Conservation (phyloP, 2,329 filamentous ascomycete genomes). For the Fusarium sp. region DNA sequence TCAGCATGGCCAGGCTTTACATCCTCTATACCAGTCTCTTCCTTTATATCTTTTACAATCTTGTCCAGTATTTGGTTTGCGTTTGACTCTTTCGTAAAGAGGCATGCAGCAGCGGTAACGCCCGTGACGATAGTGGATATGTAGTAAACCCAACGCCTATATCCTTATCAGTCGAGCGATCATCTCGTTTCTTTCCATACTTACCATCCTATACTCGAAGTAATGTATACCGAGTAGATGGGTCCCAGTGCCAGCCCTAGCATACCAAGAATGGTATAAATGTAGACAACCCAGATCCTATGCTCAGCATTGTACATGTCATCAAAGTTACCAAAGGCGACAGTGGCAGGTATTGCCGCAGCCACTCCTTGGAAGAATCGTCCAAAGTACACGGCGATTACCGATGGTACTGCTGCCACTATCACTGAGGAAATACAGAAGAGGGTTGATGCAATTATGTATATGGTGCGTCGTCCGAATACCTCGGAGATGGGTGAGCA, state of each 20-base stretch:
- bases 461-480: slow-evolving; percentile 4
- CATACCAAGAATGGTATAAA: slow-evolving; percentile 14
- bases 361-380: slow-evolving; percentile 1
- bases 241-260: background rate
- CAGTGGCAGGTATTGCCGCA: slow-evolving; percentile 8
- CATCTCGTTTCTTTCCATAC: accelerated
- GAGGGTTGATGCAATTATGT: background rate
- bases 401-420: background rate
- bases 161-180: background rate
- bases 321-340: slow-evolving; percentile 8
- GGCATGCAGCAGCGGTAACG: background rate
- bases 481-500: slow-evolving; percentile 7
- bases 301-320: slow-evolving; percentile 12
- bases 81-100: slow-evolving; percentile 14
- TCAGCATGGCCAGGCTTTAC: background rate
- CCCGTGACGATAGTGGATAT: slow-evolving; percentile 1
- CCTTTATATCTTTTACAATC: background rate
- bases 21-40: slow-evolving; percentile 4
- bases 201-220: slow-evolving; percentile 12
- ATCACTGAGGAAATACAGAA: slow-evolving; percentile 1
- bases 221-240: slow-evolving; percentile 7
- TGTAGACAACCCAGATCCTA: slow-evolving; percentile 17
- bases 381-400: background rate
- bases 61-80: slow-evolving; percentile 6
- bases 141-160: slow-evolving; percentile 19